Percentiles rank a stretch among this genome's conserved stretches.
Evolutionary conservation across 306 rosid genomes (phyloP).

Genomic region (Carpinus viminea): DNA sequence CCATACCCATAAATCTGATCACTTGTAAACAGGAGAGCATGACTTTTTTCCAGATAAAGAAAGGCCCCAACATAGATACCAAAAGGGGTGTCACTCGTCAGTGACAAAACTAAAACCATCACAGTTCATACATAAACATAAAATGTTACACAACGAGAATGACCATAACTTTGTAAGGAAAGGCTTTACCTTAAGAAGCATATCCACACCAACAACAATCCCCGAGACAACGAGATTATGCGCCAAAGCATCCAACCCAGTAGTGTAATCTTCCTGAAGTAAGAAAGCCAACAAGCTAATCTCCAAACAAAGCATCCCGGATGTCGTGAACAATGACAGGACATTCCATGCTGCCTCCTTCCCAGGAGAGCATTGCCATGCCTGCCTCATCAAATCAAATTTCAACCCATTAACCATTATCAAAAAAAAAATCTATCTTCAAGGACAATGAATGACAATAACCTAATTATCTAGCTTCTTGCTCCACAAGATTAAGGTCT

Average conservation of each 20-base stretch:
- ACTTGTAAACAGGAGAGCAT: background rate
- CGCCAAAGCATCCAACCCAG: slow-evolving; percentile 55
- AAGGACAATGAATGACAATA: slow-evolving; percentile 4
- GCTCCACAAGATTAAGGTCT: background rate
- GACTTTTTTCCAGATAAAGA: background rate
- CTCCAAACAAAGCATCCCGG: slow-evolving; percentile 69
- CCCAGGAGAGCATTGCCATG: slow-evolving; percentile 71
- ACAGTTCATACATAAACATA: background rate
- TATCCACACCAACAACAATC: slow-evolving; percentile 55
- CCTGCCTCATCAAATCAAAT: slow-evolving; percentile 39
- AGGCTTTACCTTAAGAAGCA: slow-evolving; percentile 63
- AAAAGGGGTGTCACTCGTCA: background rate
- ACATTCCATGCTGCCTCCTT: slow-evolving; percentile 67
- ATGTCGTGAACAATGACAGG: slow-evolving; percentile 55
- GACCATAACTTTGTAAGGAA: background rate
- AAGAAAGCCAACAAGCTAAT: slow-evolving; percentile 68
- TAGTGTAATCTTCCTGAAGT: slow-evolving; percentile 56
- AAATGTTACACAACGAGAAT: background rate
- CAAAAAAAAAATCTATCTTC: background rate
- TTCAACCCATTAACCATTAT: slow-evolving; percentile 1
- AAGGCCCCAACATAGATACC: slow-evolving; percentile 12
- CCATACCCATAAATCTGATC: background rate
- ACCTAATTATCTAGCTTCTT: background rate
- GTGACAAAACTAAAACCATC: background rate
- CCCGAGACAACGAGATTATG: slow-evolving; percentile 55